Conservation (phyloP, 148 eudicot genomes). For the Amaranthus cruentus region DNA sequence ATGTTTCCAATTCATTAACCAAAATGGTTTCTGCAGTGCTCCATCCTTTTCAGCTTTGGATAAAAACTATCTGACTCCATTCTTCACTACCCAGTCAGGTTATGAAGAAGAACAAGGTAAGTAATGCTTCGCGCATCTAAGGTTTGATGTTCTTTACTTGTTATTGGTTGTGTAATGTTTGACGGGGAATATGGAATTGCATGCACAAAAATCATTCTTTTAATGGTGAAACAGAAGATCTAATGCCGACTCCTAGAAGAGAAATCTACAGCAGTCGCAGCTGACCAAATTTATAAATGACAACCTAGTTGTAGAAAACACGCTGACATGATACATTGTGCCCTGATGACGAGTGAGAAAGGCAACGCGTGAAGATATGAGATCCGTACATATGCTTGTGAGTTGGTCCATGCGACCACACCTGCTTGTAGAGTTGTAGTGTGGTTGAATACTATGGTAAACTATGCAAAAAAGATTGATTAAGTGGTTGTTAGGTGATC, state of each 20-base stretch:
- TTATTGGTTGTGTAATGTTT: background rate
- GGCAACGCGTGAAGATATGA: slow-evolving; percentile 7
- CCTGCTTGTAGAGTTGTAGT: slow-evolving; percentile 8
- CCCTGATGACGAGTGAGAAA: slow-evolving; percentile 7
- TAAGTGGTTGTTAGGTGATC: slow-evolving; percentile 19
- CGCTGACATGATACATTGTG: slow-evolving; percentile 9
- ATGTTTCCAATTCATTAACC: background rate
- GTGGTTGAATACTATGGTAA: slow-evolving; percentile 15
- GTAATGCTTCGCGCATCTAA: background rate
- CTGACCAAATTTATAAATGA: slow-evolving; percentile 13
- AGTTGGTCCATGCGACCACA: slow-evolving; percentile 9
- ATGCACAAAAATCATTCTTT: background rate
- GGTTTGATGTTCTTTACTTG: background rate
- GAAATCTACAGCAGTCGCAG: slow-evolving; percentile 32
- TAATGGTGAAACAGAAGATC: slow-evolving; percentile 25
- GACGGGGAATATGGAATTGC: no score
- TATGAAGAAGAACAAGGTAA: slow-evolving; percentile 75
- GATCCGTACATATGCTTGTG: slow-evolving; percentile 28
- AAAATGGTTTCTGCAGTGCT: slow-evolving; percentile 49
- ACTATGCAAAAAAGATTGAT: slow-evolving; percentile 12
- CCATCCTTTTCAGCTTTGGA: slow-evolving; percentile 84
- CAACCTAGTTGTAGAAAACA: slow-evolving; percentile 6
- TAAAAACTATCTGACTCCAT: slow-evolving; percentile 91
- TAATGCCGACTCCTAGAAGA: slow-evolving; percentile 36
- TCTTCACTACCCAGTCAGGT: slow-evolving; percentile 81